Percentiles rank a stretch among this genome's conserved stretches.
phyloP scores from a whole-genome alignment of 2,329 filamentous ascomycete genomes.

The Leptographium procerum region DNA sequence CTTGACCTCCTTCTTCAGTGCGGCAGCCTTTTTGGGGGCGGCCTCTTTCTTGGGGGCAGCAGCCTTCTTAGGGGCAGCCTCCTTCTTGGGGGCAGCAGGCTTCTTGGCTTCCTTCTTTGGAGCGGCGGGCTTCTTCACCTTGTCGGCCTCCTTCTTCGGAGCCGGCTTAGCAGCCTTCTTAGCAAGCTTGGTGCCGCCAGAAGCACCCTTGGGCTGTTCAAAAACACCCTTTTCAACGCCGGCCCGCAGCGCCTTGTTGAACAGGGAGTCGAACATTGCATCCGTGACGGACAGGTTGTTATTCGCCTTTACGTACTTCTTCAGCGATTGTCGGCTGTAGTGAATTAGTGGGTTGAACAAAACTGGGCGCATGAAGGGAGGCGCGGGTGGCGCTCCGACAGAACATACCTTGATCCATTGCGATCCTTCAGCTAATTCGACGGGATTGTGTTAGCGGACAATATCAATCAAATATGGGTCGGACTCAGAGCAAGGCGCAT shows the following conservation, averaged over 20 bases:
- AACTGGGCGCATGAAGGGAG: conserved; percentile 2
- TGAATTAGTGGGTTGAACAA: conserved; percentile 18
- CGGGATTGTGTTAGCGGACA: conserved; percentile 10
- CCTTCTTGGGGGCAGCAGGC: conserved; percentile 22
- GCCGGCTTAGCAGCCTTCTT: conserved; percentile 53
- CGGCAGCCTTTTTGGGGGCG: conserved; percentile 15
- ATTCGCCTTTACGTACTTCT: conserved; percentile 50
- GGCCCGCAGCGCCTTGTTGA: conserved; percentile 73
- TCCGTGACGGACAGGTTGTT: conserved; percentile 34
- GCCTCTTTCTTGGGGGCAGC: conserved; percentile 17
- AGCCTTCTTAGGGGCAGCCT: conserved; percentile 15
- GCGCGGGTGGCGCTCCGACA: background rate
- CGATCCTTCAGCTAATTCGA: conserved; percentile 46
- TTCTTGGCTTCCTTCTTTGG: conserved; percentile 22
- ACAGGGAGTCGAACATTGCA: conserved; percentile 57
- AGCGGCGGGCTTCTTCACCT: conserved; percentile 19
- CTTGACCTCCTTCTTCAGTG: conserved; percentile 29
- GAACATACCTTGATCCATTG: conserved; percentile 41
- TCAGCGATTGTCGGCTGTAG: conserved; percentile 43
- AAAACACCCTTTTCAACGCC: conserved; percentile 84
- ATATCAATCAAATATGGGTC: background rate
- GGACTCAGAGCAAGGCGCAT: background rate
- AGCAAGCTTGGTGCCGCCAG: conserved; percentile 83
- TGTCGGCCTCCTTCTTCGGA: conserved; percentile 21
- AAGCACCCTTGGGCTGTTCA: conserved; percentile 80